These are phyloP conservation scores for Acrocalymma vagum DNA, from an alignment of 2,329 filamentous ascomycete genomes.

Conservation along the genomic window DNA sequence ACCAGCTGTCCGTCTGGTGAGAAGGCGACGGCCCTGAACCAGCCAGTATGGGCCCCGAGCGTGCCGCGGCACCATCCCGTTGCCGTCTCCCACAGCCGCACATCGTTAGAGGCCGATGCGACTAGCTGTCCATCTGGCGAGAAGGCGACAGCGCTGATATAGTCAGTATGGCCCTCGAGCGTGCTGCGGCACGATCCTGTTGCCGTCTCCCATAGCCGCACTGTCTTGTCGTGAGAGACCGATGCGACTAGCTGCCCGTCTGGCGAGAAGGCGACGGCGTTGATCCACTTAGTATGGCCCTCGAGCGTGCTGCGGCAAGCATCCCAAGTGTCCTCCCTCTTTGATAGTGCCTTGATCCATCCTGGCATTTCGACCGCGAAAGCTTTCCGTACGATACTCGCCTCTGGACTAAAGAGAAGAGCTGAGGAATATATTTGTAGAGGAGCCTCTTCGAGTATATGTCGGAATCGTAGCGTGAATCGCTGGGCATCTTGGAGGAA, in stretches of 20 bases:
- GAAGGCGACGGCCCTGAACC: background rate
- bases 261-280: conserved; percentile 17
- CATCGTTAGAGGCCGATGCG: conserved; percentile 5
- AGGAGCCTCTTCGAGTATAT: conserved; percentile 5
- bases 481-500: conserved; percentile 7
- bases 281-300: conserved; percentile 8
- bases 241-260: conserved; percentile 21
- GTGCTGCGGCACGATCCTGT: conserved; percentile 1
- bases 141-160: background rate
- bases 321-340: conserved; percentile 16
- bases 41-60: background rate
- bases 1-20: background rate
- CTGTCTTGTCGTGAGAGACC: conserved; percentile 15
- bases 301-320: conserved; percentile 12
- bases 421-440: conserved; percentile 11
- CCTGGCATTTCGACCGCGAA: conserved; percentile 11
- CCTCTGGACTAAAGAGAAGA: conserved; percentile 8
- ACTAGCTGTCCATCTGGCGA: conserved; percentile 12
- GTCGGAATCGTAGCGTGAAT: background rate
- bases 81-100: conserved; percentile 3
- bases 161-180: background rate
- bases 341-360: conserved; percentile 9
- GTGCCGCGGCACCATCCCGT: background rate
- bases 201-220: background rate
- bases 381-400: conserved; percentile 4